A percentile compares a stretch with the other conserved stretches of the same genome.
These are phyloP conservation scores for Aphanomyces stellatus DNA, from an alignment of 352 stramenopile species.

Conservation along the genomic window DNA sequence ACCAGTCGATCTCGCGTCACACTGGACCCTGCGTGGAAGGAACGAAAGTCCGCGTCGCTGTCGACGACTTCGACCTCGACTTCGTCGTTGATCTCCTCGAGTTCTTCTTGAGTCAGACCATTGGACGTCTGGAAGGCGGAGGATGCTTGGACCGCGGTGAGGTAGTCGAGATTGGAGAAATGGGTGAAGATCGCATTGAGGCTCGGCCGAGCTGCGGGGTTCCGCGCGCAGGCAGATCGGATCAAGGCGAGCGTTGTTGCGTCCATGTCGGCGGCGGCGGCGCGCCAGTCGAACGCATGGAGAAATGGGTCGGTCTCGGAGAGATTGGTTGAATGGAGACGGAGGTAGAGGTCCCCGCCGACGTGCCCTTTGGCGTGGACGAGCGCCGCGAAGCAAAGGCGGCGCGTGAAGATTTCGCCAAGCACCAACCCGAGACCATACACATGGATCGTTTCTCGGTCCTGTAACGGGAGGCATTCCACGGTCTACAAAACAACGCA, in stretches of 20 bases:
- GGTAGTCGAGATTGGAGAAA: too few relatives aligned
- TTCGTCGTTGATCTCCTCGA: not conserved
- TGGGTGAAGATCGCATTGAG: not conserved
- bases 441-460: not conserved
- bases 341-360: not conserved
- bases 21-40: too few relatives aligned
- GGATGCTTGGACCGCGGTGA: too few relatives aligned
- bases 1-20: not conserved
- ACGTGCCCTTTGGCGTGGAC: not conserved
- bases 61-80: not conserved
- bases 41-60: not conserved
- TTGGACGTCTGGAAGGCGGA: too few relatives aligned
- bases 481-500: not conserved
- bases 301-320: not conserved
- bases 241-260: not conserved
- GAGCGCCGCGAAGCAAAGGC: not conserved
- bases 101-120: too few relatives aligned
- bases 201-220: not conserved
- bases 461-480: not conserved
- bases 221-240: not conserved
- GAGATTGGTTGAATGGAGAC: too few relatives aligned
- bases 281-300: not conserved
- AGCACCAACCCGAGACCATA: conserved; percentile 1
- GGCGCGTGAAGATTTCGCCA: conserved; percentile 8
- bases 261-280: not conserved